phyloP scores from a whole-genome alignment of 306 rosid species.

The Canavalia gladiata region DNA sequence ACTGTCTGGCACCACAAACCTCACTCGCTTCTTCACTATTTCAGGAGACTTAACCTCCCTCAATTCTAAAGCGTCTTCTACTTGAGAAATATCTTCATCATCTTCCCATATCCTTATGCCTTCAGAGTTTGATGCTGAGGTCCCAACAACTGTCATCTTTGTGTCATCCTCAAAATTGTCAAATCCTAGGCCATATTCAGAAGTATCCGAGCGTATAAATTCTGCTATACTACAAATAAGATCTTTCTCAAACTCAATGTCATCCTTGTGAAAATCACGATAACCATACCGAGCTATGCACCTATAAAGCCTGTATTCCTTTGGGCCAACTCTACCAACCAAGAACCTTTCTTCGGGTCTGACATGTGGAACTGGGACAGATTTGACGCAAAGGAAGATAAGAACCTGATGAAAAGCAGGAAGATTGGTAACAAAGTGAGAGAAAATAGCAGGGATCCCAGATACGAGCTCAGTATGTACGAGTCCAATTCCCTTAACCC shows the following conservation, averaged over 20 bases:
- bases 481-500: slow-evolving; percentile 84
- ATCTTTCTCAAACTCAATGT: slow-evolving; percentile 77
- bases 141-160: slow-evolving; percentile 75
- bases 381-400: slow-evolving; percentile 81
- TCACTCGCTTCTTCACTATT: slow-evolving; percentile 63
- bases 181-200: slow-evolving; percentile 36
- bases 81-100: slow-evolving; percentile 41
- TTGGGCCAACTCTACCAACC: slow-evolving; percentile 75
- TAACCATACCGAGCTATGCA: slow-evolving; percentile 86
- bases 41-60: slow-evolving; percentile 60
- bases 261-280: slow-evolving; percentile 76
- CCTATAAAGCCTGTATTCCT: slow-evolving; percentile 67
- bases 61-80: slow-evolving; percentile 45
- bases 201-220: slow-evolving; percentile 63
- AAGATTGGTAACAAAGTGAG: slow-evolving; percentile 84
- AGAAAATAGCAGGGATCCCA: slow-evolving; percentile 82
- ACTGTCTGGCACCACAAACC: slow-evolving; percentile 72
- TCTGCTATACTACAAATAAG: slow-evolving; percentile 80
- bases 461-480: slow-evolving; percentile 80
- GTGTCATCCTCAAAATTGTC: slow-evolving; percentile 58
- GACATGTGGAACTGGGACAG: slow-evolving; percentile 78
- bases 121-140: slow-evolving; percentile 66
- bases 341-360: slow-evolving; percentile 79
- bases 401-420: slow-evolving; percentile 91
- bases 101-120: slow-evolving; percentile 74